These are phyloP conservation scores for Hortiboletus campestris DNA, from an alignment of 768 basidiomycete genomes.

Conservation along the genomic window DNA sequence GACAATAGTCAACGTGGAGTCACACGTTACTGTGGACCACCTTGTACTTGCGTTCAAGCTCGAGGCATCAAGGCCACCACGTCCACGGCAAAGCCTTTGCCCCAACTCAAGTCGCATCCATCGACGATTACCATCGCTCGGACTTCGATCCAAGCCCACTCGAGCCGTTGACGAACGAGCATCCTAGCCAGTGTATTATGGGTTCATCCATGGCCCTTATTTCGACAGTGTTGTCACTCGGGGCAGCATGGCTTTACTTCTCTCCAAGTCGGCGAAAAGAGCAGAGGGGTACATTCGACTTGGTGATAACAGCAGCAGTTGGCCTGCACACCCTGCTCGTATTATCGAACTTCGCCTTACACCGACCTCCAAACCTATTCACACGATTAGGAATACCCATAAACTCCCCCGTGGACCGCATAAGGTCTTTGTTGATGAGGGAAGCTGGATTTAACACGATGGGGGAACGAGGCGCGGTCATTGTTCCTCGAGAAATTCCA, in stretches of 20 bases:
- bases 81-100: too few relatives aligned
- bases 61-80: too few relatives aligned
- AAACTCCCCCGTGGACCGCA: constrained; percentile 50
- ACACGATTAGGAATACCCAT: constrained; percentile 51
- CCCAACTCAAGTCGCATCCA: too few relatives aligned
- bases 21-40: too few relatives aligned
- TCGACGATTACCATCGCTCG: too few relatives aligned
- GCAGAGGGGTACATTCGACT: neutral
- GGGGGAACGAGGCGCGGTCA: constrained; percentile 10
- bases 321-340: constrained; percentile 18
- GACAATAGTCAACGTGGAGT: too few relatives aligned
- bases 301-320: constrained; percentile 9
- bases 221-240: constrained; percentile 19
- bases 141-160: neutral
- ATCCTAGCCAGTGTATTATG: neutral
- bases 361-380: constrained; percentile 65
- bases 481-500: constrained; percentile 36
- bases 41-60: too few relatives aligned
- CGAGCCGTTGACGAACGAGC: too few relatives aligned
- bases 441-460: constrained; percentile 38
- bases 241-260: constrained; percentile 17
- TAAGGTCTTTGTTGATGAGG: constrained; percentile 46
- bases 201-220: neutral
- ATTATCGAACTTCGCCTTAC: constrained; percentile 12
- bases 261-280: constrained; percentile 6